Base-by-base conservation (phyloP, 176 grass and related monocot species). In the Raddia distichophylla region DNA sequence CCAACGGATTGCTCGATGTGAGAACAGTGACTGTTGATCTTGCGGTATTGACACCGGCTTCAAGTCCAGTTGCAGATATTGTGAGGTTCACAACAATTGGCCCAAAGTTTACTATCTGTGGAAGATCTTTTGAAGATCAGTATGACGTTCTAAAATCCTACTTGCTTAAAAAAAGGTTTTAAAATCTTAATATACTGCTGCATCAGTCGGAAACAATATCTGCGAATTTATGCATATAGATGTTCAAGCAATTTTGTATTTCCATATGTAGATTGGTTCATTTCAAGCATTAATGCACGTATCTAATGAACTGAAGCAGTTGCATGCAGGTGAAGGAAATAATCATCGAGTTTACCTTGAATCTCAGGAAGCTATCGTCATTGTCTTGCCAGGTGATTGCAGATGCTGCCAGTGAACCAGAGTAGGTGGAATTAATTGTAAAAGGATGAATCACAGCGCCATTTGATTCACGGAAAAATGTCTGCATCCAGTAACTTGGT, bases 61-160 rank as follows among this genome's bases (percentile, higher is more conserved):
- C 5, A 60, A 98, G 83, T 79, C 95, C 95, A 69, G 32, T 74
- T 67, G 90, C 59, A 58, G 83, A 87, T 80, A 98, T 80, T 22
- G 81, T 86, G 32, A 94, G 67, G 78, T 71, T 93, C 42, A 93
- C 88, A 12, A 43, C 20, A 74, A 83, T 86, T 11, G 71, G 85
- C 49, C 92, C 95, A 66, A 92, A 97, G 78, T 97, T 97, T 5
- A 97, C 69, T 46, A 97, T 86, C 95, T 97, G 79, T 79, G 89
- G 15, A 87, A 61, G 43, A 74, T 43, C 4, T 50, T 75, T 13
- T 32, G 2, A 7, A 83, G 49, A 51, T 73, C 0, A 69, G 34
- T 69, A 54, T 20, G 0, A 63, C 51, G 19, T 6, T 33, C 47
- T 54, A 19, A 53, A 18, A 43, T 10, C 4, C 20, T n/a, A 3